Base-by-base conservation (phyloP, 176 grass and related monocot species). In the Oryza longistaminata region DNA sequence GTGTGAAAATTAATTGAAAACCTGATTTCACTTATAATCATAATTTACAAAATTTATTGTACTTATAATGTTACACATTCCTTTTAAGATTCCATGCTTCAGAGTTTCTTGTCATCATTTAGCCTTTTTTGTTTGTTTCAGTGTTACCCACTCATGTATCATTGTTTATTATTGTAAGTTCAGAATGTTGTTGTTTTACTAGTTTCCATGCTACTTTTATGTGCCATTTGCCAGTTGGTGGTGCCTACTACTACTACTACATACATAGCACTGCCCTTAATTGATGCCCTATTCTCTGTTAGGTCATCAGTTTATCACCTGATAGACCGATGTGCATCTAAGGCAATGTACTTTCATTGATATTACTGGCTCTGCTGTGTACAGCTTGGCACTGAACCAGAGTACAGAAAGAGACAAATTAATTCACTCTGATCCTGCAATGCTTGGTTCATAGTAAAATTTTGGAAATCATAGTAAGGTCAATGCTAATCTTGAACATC, bases 361-460 rank as follows among this genome's bases (percentile, higher is more conserved):
- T 68, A 68, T 68, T 68, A 68, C 66, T 16, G 2, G 14, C 19
- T 60, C 17, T 60, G 55, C 29, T 68, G 6, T 6, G 12, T 80
- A 49, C 25, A 24, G 61, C 9, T 49, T 68, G 24, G 24, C 39
- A 67, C 13, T 64, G 3, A 29, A 60, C 19, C 55, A 60, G 55
- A n/a, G 62, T 22, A 68, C 44, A 44, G 14, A 34, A 49, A 49
- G 11, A 27, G 42, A 31, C 26, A 34, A 55, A 79, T n/a, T 33
- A 66, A 26, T 80, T 42, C 62, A 69, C 21, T 39, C 40, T 24
- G 14, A 35, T 35, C 66, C 31, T 35, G 66, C 31, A 66, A 8
- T 43, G 39, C 64, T 66, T 79, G 17, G 19, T 79, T 79, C 45
- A 25, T 79, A 43, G 21, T 80, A 68, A 22, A 7, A 13, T 81